Base-by-base conservation (phyloP, 768 basidiomycete genomes). In the Mycena maculata region DNA sequence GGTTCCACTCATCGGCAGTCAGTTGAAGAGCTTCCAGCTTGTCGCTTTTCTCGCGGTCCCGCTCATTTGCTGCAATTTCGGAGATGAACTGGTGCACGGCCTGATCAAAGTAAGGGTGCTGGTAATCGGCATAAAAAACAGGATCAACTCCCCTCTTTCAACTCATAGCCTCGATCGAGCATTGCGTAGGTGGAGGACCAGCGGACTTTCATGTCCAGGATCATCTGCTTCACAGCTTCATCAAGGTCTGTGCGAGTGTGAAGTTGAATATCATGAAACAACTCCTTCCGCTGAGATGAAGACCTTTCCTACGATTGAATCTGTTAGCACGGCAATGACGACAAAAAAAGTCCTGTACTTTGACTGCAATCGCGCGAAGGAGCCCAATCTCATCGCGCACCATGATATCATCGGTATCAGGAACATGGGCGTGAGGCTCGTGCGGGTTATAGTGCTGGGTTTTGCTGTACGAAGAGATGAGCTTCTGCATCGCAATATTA, bases 141-240 rank as follows among this genome's bases (percentile, higher is more conserved):
- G n/a, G 25, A 31, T 36, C 23, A 38, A 31, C 54, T 39, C 12
- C 72, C 76, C 33, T 63, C 47, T 54, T 69, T 71, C 45, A 73
- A 52, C 41, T 50, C 23, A 25, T 71, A 60, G 4, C 74, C 73
- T 15, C 67, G 67, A 59, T 71, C 60, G 5, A 76, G 56, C 76
- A 77, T 77, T 15, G 69, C 52, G 50, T 73, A 71, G n/a, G 76
- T 75, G 23, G 76, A 77, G 10, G 69, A 71, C 76, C 76, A 77
- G 22, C 73, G 68, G 8, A 76, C 72, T 20, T 53, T 57, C 75
- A 77, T 75, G 45, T 77, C 71, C 18, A 74, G 67, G 12, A 76
- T 44, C 23, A 75, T 67, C 39, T 72, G 65, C 25, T 60, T 44
- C 4, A 41, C 58, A 22, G 39, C 36, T 27, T n/a, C 38, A 16